A percentile compares a stretch with the other conserved stretches of the same genome.
These are phyloP conservation scores for Microascus cirrosus DNA, from an alignment of 2,329 filamentous ascomycete genomes.

Conservation along the genomic window DNA sequence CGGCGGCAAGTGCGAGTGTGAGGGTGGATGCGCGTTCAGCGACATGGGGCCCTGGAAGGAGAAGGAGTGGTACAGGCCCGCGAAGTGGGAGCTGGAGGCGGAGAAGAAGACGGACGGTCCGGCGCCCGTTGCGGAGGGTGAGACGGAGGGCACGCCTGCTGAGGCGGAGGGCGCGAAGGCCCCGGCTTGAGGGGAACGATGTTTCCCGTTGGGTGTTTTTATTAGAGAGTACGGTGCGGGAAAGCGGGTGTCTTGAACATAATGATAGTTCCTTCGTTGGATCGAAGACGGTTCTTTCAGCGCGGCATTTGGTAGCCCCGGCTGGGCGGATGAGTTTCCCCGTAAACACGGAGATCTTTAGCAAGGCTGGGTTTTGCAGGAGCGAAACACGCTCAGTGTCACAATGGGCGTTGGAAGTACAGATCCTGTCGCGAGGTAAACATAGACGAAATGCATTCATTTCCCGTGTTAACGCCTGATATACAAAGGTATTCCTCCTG, in stretches of 20 bases:
- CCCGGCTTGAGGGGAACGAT: constrained; percentile 12
- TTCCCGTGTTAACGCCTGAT: neutral
- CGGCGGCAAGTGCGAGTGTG: constrained; percentile 73
- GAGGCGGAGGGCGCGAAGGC: constrained; percentile 19
- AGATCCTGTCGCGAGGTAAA: neutral
- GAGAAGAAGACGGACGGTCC: constrained; percentile 27
- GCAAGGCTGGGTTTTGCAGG: neutral
- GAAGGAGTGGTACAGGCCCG: constrained; percentile 50
- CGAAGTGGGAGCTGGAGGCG: constrained; percentile 43
- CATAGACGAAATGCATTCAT: neutral
- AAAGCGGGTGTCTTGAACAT: neutral
- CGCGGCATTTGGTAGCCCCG: neutral
- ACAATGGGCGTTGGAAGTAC: neutral
- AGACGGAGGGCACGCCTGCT: constrained; percentile 15
- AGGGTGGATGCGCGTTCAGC: constrained; percentile 73
- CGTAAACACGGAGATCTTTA: neutral
- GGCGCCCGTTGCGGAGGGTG: constrained; percentile 18
- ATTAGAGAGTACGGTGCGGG: neutral
- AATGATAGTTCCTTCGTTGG: neutral
- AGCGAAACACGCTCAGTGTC: neutral
- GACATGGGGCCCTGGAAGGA: constrained; percentile 88
- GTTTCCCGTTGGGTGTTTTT: neutral
- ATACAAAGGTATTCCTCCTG: neutral
- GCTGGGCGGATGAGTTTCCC: neutral
- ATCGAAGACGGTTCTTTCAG: neutral